Conservation (phyloP, 2,329 filamentous ascomycete species). For the Beauveria caledonica region DNA sequence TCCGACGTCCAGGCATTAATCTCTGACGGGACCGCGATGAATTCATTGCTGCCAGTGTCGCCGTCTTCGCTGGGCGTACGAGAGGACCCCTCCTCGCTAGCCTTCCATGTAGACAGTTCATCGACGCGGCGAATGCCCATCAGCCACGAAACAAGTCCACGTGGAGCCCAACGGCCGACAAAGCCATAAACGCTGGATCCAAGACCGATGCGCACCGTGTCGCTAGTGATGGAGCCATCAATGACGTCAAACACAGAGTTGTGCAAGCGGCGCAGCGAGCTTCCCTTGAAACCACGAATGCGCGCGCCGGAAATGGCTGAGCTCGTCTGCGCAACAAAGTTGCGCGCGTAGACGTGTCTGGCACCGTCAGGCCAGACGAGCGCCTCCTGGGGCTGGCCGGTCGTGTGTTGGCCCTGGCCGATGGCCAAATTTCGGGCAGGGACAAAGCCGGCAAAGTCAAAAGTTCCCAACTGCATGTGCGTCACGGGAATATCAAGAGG, state of each 20-base stretch:
- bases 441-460: conserved; percentile 68
- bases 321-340: conserved; percentile 48
- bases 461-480: conserved; percentile 83
- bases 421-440: conserved; percentile 30
- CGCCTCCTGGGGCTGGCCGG: conserved; percentile 37
- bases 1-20: conserved; percentile 34
- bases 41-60: conserved; percentile 34
- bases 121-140: conserved; percentile 66
- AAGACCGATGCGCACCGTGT: conserved; percentile 70
- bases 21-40: conserved; percentile 39
- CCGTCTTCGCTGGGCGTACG: conserved; percentile 28
- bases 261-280: conserved; percentile 70
- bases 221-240: conserved; percentile 51
- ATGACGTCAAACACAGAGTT: conserved; percentile 87
- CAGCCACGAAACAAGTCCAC: conserved; percentile 81
- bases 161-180: conserved; percentile 73
- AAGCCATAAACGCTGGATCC: conserved; percentile 80
- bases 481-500: conserved; percentile 71
- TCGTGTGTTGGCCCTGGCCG: conserved; percentile 31
- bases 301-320: conserved; percentile 49
- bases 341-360: conserved; percentile 52
- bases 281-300: conserved; percentile 56
- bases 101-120: conserved; percentile 47
- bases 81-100: conserved; percentile 30
- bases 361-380: conserved; percentile 57